Base-by-base conservation (phyloP, 2,329 filamentous ascomycete species). In the Claviceps maximensis region DNA sequence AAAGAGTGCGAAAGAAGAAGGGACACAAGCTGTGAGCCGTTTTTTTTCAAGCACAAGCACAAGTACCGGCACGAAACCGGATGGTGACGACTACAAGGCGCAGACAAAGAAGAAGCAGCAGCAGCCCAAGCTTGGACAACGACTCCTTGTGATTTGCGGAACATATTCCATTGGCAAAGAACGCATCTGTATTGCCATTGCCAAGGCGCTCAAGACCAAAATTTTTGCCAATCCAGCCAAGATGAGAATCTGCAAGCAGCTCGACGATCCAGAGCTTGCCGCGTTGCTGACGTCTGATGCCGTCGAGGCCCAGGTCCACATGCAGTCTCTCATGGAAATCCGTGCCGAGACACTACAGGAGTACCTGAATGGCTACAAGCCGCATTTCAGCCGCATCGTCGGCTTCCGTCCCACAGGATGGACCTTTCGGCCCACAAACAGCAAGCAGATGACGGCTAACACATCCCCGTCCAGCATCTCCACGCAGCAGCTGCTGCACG, bases 101-200 rank as follows among this genome's bases (percentile, higher is more conserved):
- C 50, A 55, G 1, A 57, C 57, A 8, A 57, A 62, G 12, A 57
- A 62, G 12, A 4, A 29, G 29, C 29, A 2, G 29, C 44, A 62
- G 12, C 44, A 45, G 21, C 12, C 49, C 13, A 58, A 57, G 12
- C 58, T 61, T 58, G 58, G 63, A 58, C 60, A 87, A 47, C 83
- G 89, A 4, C 76, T 98, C 2, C 78, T 98, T 0, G 87, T 98
- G 5, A 81, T 98, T 7, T 94, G 95, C 56, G 93, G 93, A 46
- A 98, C 93, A 0, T 98, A 98, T 70, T 94, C 87, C 60, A 98
- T 98, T 62, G 93, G 93, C 63, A 98, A 98, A 70, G 93, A 98
- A 68, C 85, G 90, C 42, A 90, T 98, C 58, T 97, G 91, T 65
- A 76, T 95, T 33, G 90, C 89, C 45, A 95, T 98, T 58, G 93